Evolutionary conservation across 176 grass and related monocot species (phyloP).

Genomic region (Alopecurus myosuroides): DNA sequence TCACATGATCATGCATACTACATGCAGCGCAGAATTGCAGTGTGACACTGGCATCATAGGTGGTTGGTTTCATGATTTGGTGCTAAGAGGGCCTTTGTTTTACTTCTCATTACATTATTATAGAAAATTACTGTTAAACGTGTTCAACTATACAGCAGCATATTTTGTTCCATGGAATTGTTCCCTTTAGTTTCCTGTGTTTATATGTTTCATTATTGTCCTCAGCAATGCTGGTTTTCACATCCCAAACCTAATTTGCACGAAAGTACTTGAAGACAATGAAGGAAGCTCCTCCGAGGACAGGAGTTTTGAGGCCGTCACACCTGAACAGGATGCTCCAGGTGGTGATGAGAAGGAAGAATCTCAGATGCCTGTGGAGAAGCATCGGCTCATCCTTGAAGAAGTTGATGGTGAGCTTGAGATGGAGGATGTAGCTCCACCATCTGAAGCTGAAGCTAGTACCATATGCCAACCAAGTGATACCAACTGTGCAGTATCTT

Average conservation of each 20-base stretch:
- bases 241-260: constrained; percentile 62
- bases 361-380: constrained; percentile 47
- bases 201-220: constrained; percentile 24
- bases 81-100: neutral
- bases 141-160: neutral
- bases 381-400: constrained; percentile 72
- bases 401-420: constrained; percentile 98
- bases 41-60: neutral
- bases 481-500: constrained; percentile 30
- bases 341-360: constrained; percentile 46
- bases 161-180: neutral
- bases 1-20: neutral
- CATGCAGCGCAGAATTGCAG: neutral
- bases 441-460: constrained; percentile 35
- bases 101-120: neutral
- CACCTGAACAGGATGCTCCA: constrained; percentile 60
- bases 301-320: constrained; percentile 91
- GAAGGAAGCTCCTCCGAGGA: constrained; percentile 77
- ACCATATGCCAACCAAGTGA: constrained; percentile 14
- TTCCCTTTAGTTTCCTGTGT: neutral
- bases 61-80: neutral
- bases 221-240: constrained; percentile 94
- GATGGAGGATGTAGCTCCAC: constrained; percentile 96
- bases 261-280: constrained; percentile 78
- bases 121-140: neutral